Conservation (phyloP, 257 asterid species). For the Echites panduratus region DNA sequence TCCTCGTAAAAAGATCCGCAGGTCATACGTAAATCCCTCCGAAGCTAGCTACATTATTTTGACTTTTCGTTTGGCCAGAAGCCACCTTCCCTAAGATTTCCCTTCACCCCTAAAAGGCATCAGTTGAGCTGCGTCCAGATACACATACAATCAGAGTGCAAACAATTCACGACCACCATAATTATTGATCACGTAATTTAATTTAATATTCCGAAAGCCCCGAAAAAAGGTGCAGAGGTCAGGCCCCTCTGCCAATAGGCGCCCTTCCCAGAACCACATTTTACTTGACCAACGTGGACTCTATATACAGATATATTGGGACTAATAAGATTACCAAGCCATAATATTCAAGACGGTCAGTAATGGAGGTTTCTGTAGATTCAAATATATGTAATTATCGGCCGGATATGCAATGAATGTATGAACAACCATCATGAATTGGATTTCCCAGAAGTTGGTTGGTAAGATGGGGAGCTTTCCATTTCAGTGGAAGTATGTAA, state of each 20-base stretch:
- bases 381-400: background rate
- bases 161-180: background rate
- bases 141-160: background rate
- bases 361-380: background rate
- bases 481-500: background rate
- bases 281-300: background rate
- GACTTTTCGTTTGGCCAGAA: conserved; percentile 9
- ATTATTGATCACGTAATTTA: background rate
- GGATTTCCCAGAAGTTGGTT: background rate
- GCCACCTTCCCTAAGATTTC: background rate
- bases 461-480: conserved; percentile 11
- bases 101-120: too few species aligned
- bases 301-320: background rate
- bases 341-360: background rate
- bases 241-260: background rate
- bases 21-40: background rate
- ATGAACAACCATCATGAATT: background rate
- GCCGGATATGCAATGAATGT: background rate
- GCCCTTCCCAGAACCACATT: conserved; percentile 1
- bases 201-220: too few species aligned
- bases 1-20: background rate
- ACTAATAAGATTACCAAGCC: background rate
- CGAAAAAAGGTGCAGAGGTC: background rate
- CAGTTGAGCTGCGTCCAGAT: too few species aligned
- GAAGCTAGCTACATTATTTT: background rate